A percentile compares a stretch with the other conserved stretches of the same genome.
Conservation (phyloP, 192 early-diverging fungal genomes). For the Linnemannia elongata region DNA sequence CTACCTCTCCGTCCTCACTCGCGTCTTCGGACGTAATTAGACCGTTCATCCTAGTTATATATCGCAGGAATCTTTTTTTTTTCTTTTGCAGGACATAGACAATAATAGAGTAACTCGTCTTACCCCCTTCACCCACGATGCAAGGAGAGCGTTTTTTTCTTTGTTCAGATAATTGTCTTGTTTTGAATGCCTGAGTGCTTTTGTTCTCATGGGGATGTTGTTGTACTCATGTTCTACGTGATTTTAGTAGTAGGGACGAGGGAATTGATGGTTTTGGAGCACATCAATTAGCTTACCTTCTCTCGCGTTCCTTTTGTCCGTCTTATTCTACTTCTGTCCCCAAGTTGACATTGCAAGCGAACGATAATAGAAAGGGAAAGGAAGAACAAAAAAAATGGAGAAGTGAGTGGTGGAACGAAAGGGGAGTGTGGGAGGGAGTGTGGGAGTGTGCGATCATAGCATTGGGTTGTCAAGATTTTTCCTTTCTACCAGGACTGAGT, state of each 20-base stretch:
- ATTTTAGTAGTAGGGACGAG: no score
- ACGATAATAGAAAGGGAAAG: neutral
- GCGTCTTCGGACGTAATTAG: slow-evolving; percentile 85
- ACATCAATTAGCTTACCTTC: neutral
- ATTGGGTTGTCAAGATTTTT: neutral
- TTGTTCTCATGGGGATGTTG: no score
- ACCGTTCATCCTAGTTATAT: no score
- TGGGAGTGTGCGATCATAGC: neutral
- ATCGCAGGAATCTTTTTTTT: no score
- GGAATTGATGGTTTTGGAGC: neutral
- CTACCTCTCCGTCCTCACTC: slow-evolving; percentile 82
- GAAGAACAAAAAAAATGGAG: no score
- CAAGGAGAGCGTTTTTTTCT: no score
- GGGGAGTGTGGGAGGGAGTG: neutral
- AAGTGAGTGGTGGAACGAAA: neutral
- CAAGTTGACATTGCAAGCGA: neutral
- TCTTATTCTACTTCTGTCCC: neutral
- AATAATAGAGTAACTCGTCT: no score
- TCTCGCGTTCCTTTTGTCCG: neutral
- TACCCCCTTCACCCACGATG: no score
- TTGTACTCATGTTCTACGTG: no score
- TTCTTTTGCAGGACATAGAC: no score
- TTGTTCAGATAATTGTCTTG: no score
- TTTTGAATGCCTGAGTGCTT: no score
- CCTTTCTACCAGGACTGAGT: neutral